Evolutionary conservation across 1,284 basidiomycete genomes (phyloP).

Genomic region (Moesziomyces aphidis): DNA sequence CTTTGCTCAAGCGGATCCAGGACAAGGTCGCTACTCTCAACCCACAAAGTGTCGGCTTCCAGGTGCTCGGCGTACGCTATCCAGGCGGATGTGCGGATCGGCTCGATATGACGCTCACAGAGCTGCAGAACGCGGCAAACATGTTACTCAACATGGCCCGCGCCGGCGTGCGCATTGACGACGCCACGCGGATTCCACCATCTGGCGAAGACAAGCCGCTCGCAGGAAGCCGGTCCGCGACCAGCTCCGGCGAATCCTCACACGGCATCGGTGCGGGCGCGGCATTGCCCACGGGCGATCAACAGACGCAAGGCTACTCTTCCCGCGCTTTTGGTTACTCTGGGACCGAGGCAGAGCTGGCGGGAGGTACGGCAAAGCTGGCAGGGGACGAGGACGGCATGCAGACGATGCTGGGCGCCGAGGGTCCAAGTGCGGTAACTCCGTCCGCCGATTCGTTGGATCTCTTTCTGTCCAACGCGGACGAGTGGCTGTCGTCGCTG

Average conservation of each 20-base stretch:
- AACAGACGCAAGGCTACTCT: constrained; percentile 7
- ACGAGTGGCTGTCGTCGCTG: constrained; percentile 44
- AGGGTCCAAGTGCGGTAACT: constrained; percentile 14
- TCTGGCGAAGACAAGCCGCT: constrained; percentile 19
- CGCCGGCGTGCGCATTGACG: constrained; percentile 39
- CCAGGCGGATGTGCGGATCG: constrained; percentile 39
- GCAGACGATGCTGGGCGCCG: constrained; percentile 9
- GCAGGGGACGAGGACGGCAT: constrained; percentile 1
- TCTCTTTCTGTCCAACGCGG: constrained; percentile 40
- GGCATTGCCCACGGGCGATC: background rate
- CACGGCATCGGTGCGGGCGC: background rate
- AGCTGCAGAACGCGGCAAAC: constrained; percentile 39
- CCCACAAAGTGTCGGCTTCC: constrained; percentile 39
- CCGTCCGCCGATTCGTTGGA: constrained; percentile 37
- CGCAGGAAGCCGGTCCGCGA: constrained; percentile 14
- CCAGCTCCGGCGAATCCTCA: constrained; percentile 20
- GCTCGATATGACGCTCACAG: constrained; percentile 34
- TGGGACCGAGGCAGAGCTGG: background rate
- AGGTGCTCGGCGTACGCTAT: constrained; percentile 38
- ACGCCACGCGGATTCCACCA: constrained; percentile 36
- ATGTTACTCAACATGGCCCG: constrained; percentile 44
- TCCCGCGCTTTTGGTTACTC: background rate
- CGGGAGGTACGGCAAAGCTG: background rate
- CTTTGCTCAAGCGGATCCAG: constrained; percentile 40
- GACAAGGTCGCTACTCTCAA: constrained; percentile 40